Base-by-base conservation (phyloP, 2,329 filamentous ascomycete species). In the Cercospora zeae-maydis region DNA sequence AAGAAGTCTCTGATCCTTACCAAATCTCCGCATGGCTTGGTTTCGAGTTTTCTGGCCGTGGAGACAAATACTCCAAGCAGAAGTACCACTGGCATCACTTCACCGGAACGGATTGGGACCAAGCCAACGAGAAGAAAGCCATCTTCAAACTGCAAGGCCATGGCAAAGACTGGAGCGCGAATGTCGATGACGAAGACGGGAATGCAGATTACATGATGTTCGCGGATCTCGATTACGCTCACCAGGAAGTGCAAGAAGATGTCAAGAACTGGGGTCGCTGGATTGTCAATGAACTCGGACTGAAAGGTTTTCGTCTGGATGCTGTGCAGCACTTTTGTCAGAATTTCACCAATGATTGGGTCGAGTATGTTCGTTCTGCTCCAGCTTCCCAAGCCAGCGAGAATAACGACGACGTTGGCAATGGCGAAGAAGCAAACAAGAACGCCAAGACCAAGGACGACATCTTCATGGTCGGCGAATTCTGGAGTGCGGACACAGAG, bases 161-260 rank as follows among this genome's bases (percentile, higher is more conserved):
- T 42, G 59, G 83, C 61, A 88, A 89, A 69, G 79, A 81, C 37
- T 90, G 87, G 88, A 84, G 84, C 5, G 69, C 80, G 1, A 81
- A 80, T 5, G 86, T 87, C 2, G 85, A 85, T 19, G 81, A 83
- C 16, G 81, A 89, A 73, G 82, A 85, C 63, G 66, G 64, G 3
- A 90, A 91, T 70, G 77, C 75, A 31, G 85, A 87, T 72, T 89
- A 86, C 71, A 80, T 90, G 36, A 90, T 91, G 87, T 90, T 88
- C 66, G 84, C 86, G 4, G 84, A 91, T 72, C 73, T 91, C 31
- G 87, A 91, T 72, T 88, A 88, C 72, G 75, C 78, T 4, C 81
- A 88, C 59, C 79, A 80, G 0, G 87, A 90, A 69, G 87, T 90
- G 6, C 79, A 81, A 49, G 76, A 81, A 4, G 88, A 91, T 66